Conservation (phyloP, 176 grass and related monocot genomes). For the Eragrostis nindensis region DNA sequence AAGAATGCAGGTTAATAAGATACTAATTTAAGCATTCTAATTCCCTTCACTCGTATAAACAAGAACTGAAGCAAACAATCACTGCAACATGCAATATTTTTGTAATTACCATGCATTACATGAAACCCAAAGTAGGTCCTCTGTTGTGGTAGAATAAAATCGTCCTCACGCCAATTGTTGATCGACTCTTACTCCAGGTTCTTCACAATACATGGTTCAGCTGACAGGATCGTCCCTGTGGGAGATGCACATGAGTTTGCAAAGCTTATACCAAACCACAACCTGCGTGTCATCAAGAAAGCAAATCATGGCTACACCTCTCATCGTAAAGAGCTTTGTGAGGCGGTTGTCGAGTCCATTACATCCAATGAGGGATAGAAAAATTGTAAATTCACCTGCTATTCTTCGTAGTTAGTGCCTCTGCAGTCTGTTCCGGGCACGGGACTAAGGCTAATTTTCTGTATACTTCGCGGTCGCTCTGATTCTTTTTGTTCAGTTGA, state of each 20-base stretch:
- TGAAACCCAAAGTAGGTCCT: neutral
- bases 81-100: neutral
- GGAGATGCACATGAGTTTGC: slow-evolving; percentile 86
- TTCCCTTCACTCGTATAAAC: too few relatives aligned
- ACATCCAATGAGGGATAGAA: slow-evolving; percentile 42
- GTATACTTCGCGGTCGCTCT: too few relatives aligned
- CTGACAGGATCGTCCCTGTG: slow-evolving; percentile 71
- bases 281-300: slow-evolving; percentile 68
- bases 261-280: slow-evolving; percentile 76
- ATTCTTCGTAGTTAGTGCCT: neutral
- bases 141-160: neutral
- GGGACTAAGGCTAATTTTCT: too few relatives aligned
- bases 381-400: neutral
- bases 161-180: neutral
- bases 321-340: slow-evolving; percentile 66
- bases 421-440: neutral
- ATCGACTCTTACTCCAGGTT: slow-evolving; percentile 44
- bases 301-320: slow-evolving; percentile 83
- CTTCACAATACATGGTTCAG: slow-evolving; percentile 81
- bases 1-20: slow-evolving; percentile 68
- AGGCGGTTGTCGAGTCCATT: slow-evolving; percentile 59
- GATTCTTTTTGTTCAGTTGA: too few relatives aligned
- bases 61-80: slow-evolving; percentile 2
- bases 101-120: neutral
- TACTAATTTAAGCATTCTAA: too few relatives aligned